phyloP scores from a whole-genome alignment of 2,329 filamentous ascomycete genomes.

The Fusarium chuoi region DNA sequence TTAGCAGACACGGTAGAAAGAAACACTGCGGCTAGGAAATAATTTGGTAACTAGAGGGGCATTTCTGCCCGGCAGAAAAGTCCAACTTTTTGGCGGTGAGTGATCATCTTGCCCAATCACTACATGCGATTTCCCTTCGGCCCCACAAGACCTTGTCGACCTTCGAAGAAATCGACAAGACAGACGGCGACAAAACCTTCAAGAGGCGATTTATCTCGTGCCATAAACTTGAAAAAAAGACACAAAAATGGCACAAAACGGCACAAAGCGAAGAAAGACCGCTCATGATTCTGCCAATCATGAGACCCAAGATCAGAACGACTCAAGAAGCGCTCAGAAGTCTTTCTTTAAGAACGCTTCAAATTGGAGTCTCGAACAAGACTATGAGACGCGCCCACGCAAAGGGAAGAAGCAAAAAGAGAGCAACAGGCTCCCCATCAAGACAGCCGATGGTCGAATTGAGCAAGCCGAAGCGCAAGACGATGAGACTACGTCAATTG shows the following conservation, averaged over 20 bases:
- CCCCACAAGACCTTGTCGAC: constrained; percentile 10
- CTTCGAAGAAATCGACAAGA: constrained; percentile 31
- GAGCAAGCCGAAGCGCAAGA: constrained; percentile 67
- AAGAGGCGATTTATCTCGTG: constrained; percentile 15
- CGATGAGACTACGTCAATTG: constrained; percentile 68
- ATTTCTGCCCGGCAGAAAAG: constrained; percentile 38
- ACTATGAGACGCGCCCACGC: constrained; percentile 83
- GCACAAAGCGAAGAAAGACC: constrained; percentile 68
- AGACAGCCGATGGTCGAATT: constrained; percentile 80
- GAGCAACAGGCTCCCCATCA: constrained; percentile 83
- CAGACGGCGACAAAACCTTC: constrained; percentile 32
- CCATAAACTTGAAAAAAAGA: constrained; percentile 1
- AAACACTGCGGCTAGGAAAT: constrained; percentile 19
- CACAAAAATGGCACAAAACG: constrained; percentile 58
- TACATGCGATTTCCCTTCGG: neutral
- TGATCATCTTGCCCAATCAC: neutral
- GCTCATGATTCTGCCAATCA: constrained; percentile 62
- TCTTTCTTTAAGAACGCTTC: constrained; percentile 79
- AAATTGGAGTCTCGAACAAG: constrained; percentile 91
- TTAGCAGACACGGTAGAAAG: constrained; percentile 1
- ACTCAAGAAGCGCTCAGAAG: constrained; percentile 60
- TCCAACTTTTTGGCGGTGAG: constrained; percentile 52
- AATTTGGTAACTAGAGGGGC: constrained; percentile 31
- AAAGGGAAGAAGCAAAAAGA: constrained; percentile 83
- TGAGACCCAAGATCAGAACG: constrained; percentile 49